These are phyloP conservation scores for Knufia fluminis DNA, from an alignment of 2,329 filamentous ascomycete species.

Conservation along the genomic window DNA sequence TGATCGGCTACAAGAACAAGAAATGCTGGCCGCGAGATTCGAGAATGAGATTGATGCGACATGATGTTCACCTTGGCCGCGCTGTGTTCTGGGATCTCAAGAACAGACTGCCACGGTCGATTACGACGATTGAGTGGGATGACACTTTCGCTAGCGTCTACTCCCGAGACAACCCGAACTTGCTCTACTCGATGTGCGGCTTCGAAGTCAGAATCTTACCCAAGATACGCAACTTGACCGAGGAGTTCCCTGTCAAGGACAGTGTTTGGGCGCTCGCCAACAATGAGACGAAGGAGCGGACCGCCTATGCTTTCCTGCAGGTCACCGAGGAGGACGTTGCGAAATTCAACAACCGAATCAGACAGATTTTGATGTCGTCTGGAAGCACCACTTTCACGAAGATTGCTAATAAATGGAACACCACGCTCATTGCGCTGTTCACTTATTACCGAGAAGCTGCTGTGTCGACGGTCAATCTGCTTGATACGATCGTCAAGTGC, in stretches of 20 bases:
- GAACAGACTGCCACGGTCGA: slow-evolving; percentile 84
- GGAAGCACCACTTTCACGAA: slow-evolving; percentile 99
- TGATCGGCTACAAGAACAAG: slow-evolving; percentile 98
- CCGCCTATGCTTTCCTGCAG: slow-evolving; percentile 92
- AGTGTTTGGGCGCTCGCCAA: slow-evolving; percentile 97
- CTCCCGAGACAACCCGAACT: slow-evolving; percentile 92
- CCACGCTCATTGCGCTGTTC: slow-evolving; percentile 89
- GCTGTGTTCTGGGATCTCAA: slow-evolving; percentile 99
- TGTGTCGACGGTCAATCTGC: slow-evolving; percentile 83
- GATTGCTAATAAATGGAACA: slow-evolving; percentile 99
- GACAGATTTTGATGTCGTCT: slow-evolving; percentile 97
- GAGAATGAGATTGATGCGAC: slow-evolving; percentile 94
- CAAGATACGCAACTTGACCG: slow-evolving; percentile 88
- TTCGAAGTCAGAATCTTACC: slow-evolving; percentile 95
- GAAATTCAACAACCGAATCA: slow-evolving; percentile 98
- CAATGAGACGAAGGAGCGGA: slow-evolving; percentile 92
- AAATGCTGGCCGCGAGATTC: slow-evolving; percentile 99
- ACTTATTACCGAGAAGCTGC: slow-evolving; percentile 98
- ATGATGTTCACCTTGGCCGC: slow-evolving; percentile 94
- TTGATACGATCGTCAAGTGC: slow-evolving; percentile 98
- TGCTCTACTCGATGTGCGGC: slow-evolving; percentile 95
- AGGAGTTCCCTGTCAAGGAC: slow-evolving; percentile 95
- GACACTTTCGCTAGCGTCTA: slow-evolving; percentile 98
- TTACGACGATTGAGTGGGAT: slow-evolving; percentile 98
- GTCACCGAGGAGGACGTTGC: slow-evolving; percentile 96